These are phyloP conservation scores for Aspergillus sp. DNA, from an alignment of 2,329 filamentous ascomycete genomes.

Conservation along the genomic window DNA sequence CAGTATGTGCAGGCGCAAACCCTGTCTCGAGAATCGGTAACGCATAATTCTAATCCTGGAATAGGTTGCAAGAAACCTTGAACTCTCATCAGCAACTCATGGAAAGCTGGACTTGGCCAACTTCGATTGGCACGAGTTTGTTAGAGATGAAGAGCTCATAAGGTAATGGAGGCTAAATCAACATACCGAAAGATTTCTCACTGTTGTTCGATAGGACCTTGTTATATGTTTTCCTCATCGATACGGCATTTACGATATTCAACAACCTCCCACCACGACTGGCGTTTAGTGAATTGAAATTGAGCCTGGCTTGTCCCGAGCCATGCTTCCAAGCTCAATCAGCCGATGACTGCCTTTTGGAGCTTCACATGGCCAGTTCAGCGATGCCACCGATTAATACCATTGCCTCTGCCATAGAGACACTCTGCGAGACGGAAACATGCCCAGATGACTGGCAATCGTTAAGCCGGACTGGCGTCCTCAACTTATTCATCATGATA, in stretches of 20 bases:
- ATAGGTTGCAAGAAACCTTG: slow-evolving; percentile 27
- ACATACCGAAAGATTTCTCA: neutral
- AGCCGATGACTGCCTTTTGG: slow-evolving; percentile 9
- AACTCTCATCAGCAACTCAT: slow-evolving; percentile 22
- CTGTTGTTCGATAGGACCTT: slow-evolving; percentile 12
- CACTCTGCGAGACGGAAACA: no score
- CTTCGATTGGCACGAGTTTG: slow-evolving; percentile 31
- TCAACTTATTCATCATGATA: no score
- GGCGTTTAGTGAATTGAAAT: slow-evolving; percentile 36
- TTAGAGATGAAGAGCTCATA: slow-evolving; percentile 31
- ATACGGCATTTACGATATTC: slow-evolving; percentile 38
- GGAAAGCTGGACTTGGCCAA: neutral
- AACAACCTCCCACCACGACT: slow-evolving; percentile 39
- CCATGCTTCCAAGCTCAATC: slow-evolving; percentile 34
- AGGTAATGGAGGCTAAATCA: slow-evolving; percentile 10
- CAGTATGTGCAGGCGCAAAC: slow-evolving; percentile 3
- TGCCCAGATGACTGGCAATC: no score
- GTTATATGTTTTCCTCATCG: slow-evolving; percentile 33
- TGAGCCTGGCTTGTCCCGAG: slow-evolving; percentile 31
- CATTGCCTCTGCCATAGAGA: no score
- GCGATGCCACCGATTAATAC: no score
- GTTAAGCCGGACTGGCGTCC: no score
- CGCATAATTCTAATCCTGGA: neutral
- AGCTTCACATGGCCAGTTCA: no score
- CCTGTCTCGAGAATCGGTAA: no score